phyloP scores from a whole-genome alignment of 768 basidiomycete species.

The Kwoniella newhampshirensis region DNA sequence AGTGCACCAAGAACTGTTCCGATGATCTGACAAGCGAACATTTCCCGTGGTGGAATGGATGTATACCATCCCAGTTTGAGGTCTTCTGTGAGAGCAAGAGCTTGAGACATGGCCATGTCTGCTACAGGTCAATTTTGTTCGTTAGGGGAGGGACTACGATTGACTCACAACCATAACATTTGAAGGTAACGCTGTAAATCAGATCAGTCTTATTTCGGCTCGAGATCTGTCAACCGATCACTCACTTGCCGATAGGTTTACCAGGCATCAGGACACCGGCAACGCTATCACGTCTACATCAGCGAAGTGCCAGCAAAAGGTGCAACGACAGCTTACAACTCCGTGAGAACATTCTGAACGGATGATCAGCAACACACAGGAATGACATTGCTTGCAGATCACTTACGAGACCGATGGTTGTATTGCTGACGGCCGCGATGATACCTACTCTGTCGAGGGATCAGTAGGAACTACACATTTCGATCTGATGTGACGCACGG shows the following conservation, averaged over 20 bases:
- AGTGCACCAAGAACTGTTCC: constrained; percentile 51
- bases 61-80: constrained; percentile 53
- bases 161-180: constrained; percentile 48
- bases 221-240: constrained; percentile 1
- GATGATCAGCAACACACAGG: constrained; percentile 9
- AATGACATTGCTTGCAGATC: background rate
- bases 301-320: background rate
- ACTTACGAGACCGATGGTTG: constrained; percentile 51
- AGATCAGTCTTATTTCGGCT: constrained; percentile 2
- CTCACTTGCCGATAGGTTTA: constrained; percentile 53
- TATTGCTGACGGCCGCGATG: constrained; percentile 52
- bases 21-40: constrained; percentile 51
- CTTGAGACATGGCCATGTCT: constrained; percentile 54
- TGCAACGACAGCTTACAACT: constrained; percentile 42
- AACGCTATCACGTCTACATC: constrained; percentile 32
- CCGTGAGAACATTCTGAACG: constrained; percentile 53
- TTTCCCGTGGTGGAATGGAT: constrained; percentile 47
- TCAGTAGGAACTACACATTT: background rate
- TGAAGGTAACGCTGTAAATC: constrained; percentile 46
- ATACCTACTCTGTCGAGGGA: constrained; percentile 42
- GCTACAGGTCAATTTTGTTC: background rate
- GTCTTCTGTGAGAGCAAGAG: constrained; percentile 46
- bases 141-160: background rate
- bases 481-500: constrained; percentile 34
- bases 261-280: constrained; percentile 52